These are phyloP conservation scores for Aspergillus avenaceus DNA, from an alignment of 495 filamentous ascomycete species.

Conservation along the genomic window DNA sequence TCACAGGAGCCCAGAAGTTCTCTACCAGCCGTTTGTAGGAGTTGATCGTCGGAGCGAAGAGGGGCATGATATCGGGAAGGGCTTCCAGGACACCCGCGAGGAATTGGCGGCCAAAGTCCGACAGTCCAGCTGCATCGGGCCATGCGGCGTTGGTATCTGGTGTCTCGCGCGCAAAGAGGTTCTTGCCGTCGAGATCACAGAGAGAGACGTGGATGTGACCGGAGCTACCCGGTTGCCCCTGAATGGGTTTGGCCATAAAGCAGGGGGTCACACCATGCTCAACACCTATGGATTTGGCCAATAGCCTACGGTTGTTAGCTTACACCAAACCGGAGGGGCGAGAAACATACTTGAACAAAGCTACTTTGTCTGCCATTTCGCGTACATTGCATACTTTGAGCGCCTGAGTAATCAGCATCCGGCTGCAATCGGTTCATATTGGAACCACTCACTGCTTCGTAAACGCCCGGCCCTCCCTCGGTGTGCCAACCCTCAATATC, in stretches of 20 bases:
- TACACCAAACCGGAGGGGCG: not conserved
- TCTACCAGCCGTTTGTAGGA: slow-evolving; percentile 93
- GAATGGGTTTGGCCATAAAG: slow-evolving; percentile 93
- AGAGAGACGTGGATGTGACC: slow-evolving; percentile 86
- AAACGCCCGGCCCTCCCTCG: slow-evolving; percentile 85
- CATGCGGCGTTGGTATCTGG: slow-evolving; percentile 62
- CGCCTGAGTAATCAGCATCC: slow-evolving; percentile 30
- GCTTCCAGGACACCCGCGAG: slow-evolving; percentile 82
- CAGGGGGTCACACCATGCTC: slow-evolving; percentile 85
- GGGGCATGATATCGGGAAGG: slow-evolving; percentile 86
- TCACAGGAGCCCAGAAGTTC: slow-evolving; percentile 96
- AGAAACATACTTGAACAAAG: slow-evolving; percentile 70
- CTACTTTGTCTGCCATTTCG: slow-evolving; percentile 78
- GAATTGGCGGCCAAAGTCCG: slow-evolving; percentile 81
- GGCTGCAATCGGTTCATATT: not conserved
- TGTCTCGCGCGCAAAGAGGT: slow-evolving; percentile 69
- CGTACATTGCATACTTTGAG: slow-evolving; percentile 71
- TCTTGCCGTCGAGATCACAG: slow-evolving; percentile 58
- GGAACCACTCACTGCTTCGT: slow-evolving; percentile 63
- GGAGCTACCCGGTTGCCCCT: slow-evolving; percentile 82
- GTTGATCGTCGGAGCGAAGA: slow-evolving; percentile 88
- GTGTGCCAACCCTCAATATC: slow-evolving; percentile 91
- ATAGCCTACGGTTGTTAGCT: slow-evolving; percentile 45
- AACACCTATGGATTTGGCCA: slow-evolving; percentile 73
- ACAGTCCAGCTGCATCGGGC: slow-evolving; percentile 68